Conservation (phyloP, 352 stramenopile species). For the Peronosclerospora sorghi region DNA sequence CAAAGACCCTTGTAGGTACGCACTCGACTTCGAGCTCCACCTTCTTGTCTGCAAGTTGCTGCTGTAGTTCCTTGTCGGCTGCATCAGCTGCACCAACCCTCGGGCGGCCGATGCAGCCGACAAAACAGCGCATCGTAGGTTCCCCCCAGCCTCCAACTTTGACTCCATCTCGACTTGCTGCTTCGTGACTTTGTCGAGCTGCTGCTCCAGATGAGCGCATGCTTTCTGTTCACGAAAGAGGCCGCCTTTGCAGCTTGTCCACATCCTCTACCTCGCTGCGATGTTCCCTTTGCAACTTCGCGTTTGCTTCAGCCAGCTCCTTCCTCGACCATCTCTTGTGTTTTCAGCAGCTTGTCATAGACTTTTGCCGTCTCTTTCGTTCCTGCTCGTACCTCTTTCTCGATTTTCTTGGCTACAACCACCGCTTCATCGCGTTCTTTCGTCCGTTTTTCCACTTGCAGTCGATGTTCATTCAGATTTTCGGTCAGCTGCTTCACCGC, state of each 20-base stretch:
- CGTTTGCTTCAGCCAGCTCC: too few species aligned
- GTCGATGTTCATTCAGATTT: constrained; percentile 2
- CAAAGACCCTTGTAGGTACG: constrained; percentile 9
- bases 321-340: constrained; percentile 1
- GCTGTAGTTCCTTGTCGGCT: constrained; percentile 12
- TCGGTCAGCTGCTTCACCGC: too few species aligned
- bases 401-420: constrained; percentile 19
- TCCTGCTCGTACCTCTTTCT: constrained; percentile 22
- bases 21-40: constrained; percentile 13
- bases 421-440: constrained; percentile 21
- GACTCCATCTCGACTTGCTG: constrained; percentile 10
- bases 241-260: constrained; percentile 6
- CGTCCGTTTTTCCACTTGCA: constrained; percentile 11
- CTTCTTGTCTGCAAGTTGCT: constrained; percentile 16
- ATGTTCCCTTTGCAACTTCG: too few species aligned
- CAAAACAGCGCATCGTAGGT: neutral
- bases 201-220: constrained; percentile 9
- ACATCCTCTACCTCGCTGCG: too few species aligned
- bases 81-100: constrained; percentile 8
- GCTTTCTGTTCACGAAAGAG: constrained; percentile 15
- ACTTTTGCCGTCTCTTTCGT: constrained; percentile 13
- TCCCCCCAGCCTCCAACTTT: constrained; percentile 24
- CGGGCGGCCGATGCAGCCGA: too few species aligned
- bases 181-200: constrained; percentile 15
- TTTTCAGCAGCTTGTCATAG: constrained; percentile 12